Evolutionary conservation across 441 rosid genomes (phyloP).

Genomic region (Syzygium syzygioides): DNA sequence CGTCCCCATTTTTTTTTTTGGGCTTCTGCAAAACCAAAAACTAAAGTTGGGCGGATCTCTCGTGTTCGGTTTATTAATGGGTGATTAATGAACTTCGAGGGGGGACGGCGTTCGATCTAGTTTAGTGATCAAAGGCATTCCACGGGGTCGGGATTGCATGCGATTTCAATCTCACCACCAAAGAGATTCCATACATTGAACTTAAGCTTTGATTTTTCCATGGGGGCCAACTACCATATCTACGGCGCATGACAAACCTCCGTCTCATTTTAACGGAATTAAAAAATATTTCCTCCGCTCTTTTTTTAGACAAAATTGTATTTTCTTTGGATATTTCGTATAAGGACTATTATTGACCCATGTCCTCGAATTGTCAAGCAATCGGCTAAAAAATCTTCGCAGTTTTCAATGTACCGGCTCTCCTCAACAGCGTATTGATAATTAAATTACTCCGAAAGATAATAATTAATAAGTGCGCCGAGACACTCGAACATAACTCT

Average conservation of each 20-base stretch:
- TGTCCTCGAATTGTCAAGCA: background rate
- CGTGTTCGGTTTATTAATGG: background rate
- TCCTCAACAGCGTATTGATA: fast-evolving
- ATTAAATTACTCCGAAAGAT: background rate
- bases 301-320: background rate
- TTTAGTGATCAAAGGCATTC: background rate
- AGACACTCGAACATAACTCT: background rate
- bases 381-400: background rate
- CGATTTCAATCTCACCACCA: background rate
- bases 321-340: background rate
- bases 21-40: background rate
- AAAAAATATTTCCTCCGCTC: background rate
- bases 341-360: background rate
- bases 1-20: background rate
- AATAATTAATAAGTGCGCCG: background rate
- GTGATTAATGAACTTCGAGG: background rate
- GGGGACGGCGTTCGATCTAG: background rate
- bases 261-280: background rate
- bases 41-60: background rate
- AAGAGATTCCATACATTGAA: background rate
- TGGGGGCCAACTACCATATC: background rate
- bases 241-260: background rate
- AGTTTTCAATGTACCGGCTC: background rate
- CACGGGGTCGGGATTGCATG: background rate
- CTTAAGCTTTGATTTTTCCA: background rate